These are phyloP conservation scores for Fusarium stilboides DNA, from an alignment of 2,329 filamentous ascomycete genomes.

Conservation along the genomic window DNA sequence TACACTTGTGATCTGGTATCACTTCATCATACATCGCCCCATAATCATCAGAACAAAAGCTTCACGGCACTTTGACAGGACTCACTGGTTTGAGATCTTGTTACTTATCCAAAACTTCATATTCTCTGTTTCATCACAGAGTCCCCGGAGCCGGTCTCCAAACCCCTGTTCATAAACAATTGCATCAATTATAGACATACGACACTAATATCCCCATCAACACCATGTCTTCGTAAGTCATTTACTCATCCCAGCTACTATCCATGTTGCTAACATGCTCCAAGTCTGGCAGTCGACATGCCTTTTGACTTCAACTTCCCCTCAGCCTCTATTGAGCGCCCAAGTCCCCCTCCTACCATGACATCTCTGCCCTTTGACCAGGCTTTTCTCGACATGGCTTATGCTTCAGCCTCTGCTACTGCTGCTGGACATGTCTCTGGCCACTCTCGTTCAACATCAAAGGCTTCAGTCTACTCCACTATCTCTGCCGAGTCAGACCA, in stretches of 20 bases:
- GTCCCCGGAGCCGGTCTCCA: slow-evolving; percentile 47
- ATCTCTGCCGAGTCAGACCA: slow-evolving; percentile 72
- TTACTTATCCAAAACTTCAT: slow-evolving; percentile 18
- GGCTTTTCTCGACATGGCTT: slow-evolving; percentile 70
- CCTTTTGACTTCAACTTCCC: slow-evolving; percentile 74
- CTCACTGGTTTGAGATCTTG: slow-evolving; percentile 18
- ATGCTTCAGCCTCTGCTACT: slow-evolving; percentile 47
- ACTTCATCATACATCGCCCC: slow-evolving; percentile 17
- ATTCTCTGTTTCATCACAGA: slow-evolving; percentile 31
- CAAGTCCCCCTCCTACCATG: slow-evolving; percentile 51
- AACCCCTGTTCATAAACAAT: slow-evolving; percentile 32
- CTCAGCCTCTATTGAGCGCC: slow-evolving; percentile 52
- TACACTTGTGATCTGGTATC: slow-evolving; percentile 45
- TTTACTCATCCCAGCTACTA: not conserved
- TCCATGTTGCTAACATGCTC: slow-evolving; percentile 41
- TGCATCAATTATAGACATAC: slow-evolving; percentile 36
- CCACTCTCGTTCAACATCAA: slow-evolving; percentile 76
- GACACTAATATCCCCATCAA: slow-evolving; percentile 41
- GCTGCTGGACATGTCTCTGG: slow-evolving; percentile 54
- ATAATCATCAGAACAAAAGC: slow-evolving; percentile 39
- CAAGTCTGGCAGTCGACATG: slow-evolving; percentile 74
- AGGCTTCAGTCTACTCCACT: slow-evolving; percentile 72
- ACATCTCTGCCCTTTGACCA: slow-evolving; percentile 68
- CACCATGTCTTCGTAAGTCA: slow-evolving; percentile 57
- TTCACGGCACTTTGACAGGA: slow-evolving; percentile 33